Conservation (phyloP, 2,329 filamentous ascomycete species). For the Calonectria pauciramosa region DNA sequence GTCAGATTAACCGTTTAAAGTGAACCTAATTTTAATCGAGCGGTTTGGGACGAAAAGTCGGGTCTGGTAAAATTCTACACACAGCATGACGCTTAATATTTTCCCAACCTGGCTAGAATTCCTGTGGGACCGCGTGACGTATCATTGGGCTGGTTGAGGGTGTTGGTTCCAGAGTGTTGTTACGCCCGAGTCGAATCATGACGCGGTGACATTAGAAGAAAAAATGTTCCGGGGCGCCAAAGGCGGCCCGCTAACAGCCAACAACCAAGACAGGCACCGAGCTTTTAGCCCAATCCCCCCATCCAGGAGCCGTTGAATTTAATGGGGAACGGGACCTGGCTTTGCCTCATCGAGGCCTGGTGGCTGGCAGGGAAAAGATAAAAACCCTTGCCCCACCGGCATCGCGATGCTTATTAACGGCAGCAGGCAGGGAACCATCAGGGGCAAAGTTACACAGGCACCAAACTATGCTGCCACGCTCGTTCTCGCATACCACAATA, state of each 20-base stretch:
- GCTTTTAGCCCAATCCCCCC: background rate
- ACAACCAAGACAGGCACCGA: background rate
- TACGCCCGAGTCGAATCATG: background rate
- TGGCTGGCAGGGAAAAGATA: background rate
- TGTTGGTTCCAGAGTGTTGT: background rate
- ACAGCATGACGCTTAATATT: background rate
- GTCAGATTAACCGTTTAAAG: background rate
- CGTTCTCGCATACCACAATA: background rate
- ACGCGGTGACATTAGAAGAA: background rate
- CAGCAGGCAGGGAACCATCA: background rate
- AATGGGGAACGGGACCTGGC: background rate
- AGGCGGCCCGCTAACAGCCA: background rate
- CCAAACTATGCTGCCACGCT: background rate
- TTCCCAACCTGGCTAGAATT: background rate
- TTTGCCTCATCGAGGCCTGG: background rate
- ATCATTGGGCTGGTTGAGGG: background rate
- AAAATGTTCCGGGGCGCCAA: background rate
- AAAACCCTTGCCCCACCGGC: background rate
- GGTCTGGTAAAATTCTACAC: background rate
- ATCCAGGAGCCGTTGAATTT: background rate
- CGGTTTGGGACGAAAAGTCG: background rate
- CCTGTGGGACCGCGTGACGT: background rate
- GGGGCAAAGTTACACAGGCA: conserved; percentile 8
- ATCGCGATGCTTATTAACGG: conserved; percentile 3
- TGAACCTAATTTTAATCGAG: conserved; percentile 1